Base-by-base conservation (phyloP, 768 basidiomycete species). In the Trametes cingulata region DNA sequence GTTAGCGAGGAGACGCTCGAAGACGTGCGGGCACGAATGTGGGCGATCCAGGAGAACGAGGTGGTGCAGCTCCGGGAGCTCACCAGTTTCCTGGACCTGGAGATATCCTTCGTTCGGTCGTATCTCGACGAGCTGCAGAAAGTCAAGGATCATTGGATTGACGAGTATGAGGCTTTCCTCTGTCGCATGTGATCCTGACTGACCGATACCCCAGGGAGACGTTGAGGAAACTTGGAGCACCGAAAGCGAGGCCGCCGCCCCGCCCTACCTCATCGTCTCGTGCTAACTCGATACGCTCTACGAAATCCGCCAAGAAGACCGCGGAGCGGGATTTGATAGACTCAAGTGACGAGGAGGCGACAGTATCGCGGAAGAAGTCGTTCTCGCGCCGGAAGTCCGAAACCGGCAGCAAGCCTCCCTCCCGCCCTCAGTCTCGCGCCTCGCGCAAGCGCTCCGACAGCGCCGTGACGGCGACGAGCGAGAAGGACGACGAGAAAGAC, bases 1-100 rank as follows among this genome's bases (percentile, higher is more conserved):
- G 29, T 5, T 65, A 95, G 94, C 65, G 93, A 96, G 57, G 93
- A 97, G 73, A 87, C 88, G 0, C 82, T 85, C 9, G 90, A 94
- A 69, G 92, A 95, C 62, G 83, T 95, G 0, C 88, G 85, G n/a
- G 80, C 80, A 2, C 84, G 90, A 37, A 92, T 95, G 81, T 82
- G 84, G 50, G 80, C 79, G 0, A 88, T 97, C 48, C 90, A 93
- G 68, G 87, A 92, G 62, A 85, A 87, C 52, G 93, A 96, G 68
- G 77, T 83, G 25, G 74, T 78, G 27, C 90, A 93, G 65, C 76
- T 90, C 6, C 83, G 82, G 35, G 91, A 90, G 40, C 77, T 97
- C 33, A 83, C 84, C 3, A 72, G 75, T 5, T 83, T 95, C 68
- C 75, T 97, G 35, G 87, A 94, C 49, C 74, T 84, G 12, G 88